These are phyloP conservation scores for Plasmodium knowlesi DNA, from an alignment of 169 alveolate species.

Conservation along the genomic window DNA sequence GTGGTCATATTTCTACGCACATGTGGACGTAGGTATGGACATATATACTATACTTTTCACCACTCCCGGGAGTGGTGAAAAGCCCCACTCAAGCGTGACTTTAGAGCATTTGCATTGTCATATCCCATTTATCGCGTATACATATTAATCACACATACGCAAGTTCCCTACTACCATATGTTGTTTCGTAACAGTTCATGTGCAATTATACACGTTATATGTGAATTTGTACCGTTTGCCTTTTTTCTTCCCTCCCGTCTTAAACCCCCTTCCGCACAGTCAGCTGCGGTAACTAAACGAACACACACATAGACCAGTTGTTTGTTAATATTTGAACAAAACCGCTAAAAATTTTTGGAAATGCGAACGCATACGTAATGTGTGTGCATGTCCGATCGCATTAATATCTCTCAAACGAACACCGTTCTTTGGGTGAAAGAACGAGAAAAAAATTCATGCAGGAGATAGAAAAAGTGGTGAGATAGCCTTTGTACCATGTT, in stretches of 20 bases:
- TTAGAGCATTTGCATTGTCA: neutral
- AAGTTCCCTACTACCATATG: neutral
- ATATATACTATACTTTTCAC: neutral
- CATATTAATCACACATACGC: neutral
- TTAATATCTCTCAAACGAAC: neutral
- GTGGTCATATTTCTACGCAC: neutral
- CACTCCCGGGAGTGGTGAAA: neutral
- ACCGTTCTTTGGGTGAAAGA: neutral
- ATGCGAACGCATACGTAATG: neutral
- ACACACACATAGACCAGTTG: neutral
- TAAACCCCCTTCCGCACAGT: neutral
- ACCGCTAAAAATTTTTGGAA: neutral
- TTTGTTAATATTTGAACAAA: neutral
- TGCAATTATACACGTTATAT: neutral
- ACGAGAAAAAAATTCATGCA: neutral
- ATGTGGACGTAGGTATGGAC: neutral
- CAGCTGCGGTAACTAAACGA: neutral
- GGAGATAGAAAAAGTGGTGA: neutral
- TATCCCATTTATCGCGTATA: neutral
- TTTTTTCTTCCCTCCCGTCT: neutral
- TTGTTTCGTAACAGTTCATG: neutral
- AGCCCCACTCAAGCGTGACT: neutral
- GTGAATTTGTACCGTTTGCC: neutral
- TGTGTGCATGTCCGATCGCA: neutral
- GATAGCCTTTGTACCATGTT: neutral